These are phyloP conservation scores for Arthrobotrys iridis DNA, from an alignment of 2,329 filamentous ascomycete species.

Conservation along the genomic window DNA sequence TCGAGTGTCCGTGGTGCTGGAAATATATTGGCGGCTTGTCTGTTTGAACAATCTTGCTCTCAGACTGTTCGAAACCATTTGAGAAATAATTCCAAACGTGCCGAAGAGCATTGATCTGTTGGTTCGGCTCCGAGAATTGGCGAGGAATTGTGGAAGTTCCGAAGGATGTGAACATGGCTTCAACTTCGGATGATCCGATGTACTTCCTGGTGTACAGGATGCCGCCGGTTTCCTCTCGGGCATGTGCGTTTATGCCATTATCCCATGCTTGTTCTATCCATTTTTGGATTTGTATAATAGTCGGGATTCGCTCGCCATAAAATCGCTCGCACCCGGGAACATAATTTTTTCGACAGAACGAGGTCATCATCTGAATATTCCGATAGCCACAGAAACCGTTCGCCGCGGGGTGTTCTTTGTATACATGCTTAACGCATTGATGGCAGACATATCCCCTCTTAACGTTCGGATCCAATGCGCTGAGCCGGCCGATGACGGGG, in stretches of 20 bases:
- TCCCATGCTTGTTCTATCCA: constrained; percentile 91
- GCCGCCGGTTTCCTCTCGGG: constrained; percentile 83
- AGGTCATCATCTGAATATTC: constrained; percentile 91
- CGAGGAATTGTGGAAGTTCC: constrained; percentile 8
- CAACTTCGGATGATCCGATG: constrained; percentile 88
- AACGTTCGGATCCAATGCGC: constrained; percentile 72
- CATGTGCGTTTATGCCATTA: constrained; percentile 77
- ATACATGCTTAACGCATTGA: constrained; percentile 78
- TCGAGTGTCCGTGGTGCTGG: constrained; percentile 86
- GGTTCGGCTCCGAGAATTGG: constrained; percentile 6
- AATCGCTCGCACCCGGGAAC: constrained; percentile 68
- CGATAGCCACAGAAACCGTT: constrained; percentile 94
- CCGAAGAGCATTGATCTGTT: constrained; percentile 61
- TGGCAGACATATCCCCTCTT: constrained; percentile 82
- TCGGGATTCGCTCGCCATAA: constrained; percentile 69
- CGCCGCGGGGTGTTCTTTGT: constrained; percentile 81
- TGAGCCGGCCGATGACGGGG: constrained; percentile 71
- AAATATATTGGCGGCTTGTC: constrained; percentile 85
- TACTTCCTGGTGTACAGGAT: constrained; percentile 91
- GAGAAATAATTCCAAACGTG: constrained; percentile 79
- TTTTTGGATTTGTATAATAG: constrained; percentile 84
- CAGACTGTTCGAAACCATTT: constrained; percentile 60
- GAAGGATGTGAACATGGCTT: constrained; percentile 56
- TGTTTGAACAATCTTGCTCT: constrained; percentile 73
- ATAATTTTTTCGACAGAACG: constrained; percentile 74